Base-by-base conservation (phyloP, 2,329 filamentous ascomycete genomes). In the Fusarium odoratissimum region DNA sequence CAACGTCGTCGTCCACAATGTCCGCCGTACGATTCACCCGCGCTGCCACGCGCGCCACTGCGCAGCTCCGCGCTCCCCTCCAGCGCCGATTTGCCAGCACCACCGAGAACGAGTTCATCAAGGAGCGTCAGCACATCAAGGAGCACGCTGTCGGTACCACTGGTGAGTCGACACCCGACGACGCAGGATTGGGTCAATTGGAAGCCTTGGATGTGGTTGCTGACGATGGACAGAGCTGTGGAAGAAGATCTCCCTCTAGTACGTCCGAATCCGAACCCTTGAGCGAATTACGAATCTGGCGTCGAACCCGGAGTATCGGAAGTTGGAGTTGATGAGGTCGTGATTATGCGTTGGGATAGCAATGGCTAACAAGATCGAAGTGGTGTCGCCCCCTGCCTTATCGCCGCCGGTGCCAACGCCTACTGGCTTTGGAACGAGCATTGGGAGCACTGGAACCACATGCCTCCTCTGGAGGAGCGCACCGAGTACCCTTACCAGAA, bases 401-500 rank as follows among this genome's bases (percentile, higher is more conserved):
- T 92, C 76, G 86, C 95, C 75, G 91, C 92, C 68, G 83, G 85
- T 76, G 86, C 91, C 84, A 99, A 99, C 84, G 95, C 95, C 79
- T 97, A 93, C 83, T 91, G 91, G 81, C 91, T 97, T 73, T 99
- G 95, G 94, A 91, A 90, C 79, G 94, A 97, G 87, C 96, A 99
- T 86, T 98, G 95, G 95, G 93, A 97, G 86, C 96, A 99, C 89
- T 94, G 92, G 90, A 86, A 84, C 59, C 95, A 98, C 86, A 86
- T 93, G 84, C 90, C 93, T 69, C 93, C 96, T 75, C 88, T 95
- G 77, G 94, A 97, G 88, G 96, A 99, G 87, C 92, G 93, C 81
- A 86, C 89, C 79, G 94, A 98, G 88, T 99, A 98, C 86, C 87
- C 95, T 68, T 99, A 97, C 91, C 94, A 97, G 90, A 99, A 99